Conservation (phyloP, 1,139 yeast genomes). For the Suhomyces terraborum region DNA sequence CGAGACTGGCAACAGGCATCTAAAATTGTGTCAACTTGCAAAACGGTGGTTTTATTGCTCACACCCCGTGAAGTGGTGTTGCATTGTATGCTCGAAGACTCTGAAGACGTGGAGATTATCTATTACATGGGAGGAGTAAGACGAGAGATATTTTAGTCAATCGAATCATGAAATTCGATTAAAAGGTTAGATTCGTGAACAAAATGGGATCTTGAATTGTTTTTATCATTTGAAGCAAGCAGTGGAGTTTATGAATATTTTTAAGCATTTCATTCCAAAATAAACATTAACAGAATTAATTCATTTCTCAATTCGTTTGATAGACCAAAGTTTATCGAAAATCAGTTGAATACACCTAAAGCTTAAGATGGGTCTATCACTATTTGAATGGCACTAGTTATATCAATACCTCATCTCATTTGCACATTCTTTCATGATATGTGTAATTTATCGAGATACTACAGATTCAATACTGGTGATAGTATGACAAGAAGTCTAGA, state of each 20-base stretch:
- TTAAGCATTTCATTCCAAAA: background rate
- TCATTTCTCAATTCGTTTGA: no score
- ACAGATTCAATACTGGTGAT: no score
- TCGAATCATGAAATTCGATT: background rate
- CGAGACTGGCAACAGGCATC: slow-evolving; percentile 62
- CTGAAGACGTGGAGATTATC: slow-evolving; percentile 56
- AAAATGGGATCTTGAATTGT: no score
- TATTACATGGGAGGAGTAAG: slow-evolving; percentile 50
- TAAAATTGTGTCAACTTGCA: slow-evolving; percentile 54
- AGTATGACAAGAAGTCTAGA: no score
- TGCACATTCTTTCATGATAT: no score
- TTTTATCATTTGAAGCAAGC: background rate
- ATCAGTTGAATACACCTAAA: no score
- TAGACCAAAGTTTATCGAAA: no score
- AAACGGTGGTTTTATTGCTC: slow-evolving; percentile 52
- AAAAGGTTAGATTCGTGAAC: background rate
- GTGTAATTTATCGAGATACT: no score
- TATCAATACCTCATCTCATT: no score
- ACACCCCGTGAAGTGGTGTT: slow-evolving; percentile 54
- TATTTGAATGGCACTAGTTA: no score
- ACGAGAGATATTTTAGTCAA: slow-evolving; percentile 7
- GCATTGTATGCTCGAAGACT: slow-evolving; percentile 58
- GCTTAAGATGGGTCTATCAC: no score
- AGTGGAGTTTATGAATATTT: background rate
- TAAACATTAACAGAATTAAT: no score